phyloP scores from a whole-genome alignment of 2,329 filamentous ascomycete species.

The Ceratocystis alfenasii region DNA sequence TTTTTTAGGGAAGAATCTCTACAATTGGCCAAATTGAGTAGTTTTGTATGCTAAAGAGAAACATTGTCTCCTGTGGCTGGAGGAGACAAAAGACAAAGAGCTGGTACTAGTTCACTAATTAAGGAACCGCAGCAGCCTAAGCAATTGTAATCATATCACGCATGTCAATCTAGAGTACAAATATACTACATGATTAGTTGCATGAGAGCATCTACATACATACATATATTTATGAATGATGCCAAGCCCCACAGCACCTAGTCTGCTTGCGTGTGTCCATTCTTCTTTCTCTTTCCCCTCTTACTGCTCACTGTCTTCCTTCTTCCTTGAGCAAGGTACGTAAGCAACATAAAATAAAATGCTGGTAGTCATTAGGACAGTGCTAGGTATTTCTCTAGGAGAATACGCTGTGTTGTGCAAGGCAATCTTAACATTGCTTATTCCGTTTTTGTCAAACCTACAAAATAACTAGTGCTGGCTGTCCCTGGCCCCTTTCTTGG shows the following conservation, averaged over 20 bases:
- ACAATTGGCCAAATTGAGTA: neutral
- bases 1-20: neutral
- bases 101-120: too few species aligned
- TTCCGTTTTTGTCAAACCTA: neutral
- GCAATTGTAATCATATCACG: too few species aligned
- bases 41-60: too few species aligned
- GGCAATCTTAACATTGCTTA: neutral
- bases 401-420: neutral
- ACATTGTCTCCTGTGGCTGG: too few species aligned
- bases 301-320: neutral
- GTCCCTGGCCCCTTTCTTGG: conserved; percentile 2
- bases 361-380: neutral
- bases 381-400: too few species aligned
- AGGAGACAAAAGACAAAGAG: too few species aligned
- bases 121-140: too few species aligned
- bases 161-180: too few species aligned
- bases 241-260: too few species aligned
- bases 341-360: neutral
- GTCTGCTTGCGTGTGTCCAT: neutral
- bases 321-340: neutral
- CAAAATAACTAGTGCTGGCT: neutral
- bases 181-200: too few species aligned
- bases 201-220: too few species aligned
- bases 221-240: too few species aligned
- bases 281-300: neutral